Evolutionary conservation across 2,329 filamentous ascomycete species (phyloP).

Genomic region (Microdochium bolleyi): DNA sequence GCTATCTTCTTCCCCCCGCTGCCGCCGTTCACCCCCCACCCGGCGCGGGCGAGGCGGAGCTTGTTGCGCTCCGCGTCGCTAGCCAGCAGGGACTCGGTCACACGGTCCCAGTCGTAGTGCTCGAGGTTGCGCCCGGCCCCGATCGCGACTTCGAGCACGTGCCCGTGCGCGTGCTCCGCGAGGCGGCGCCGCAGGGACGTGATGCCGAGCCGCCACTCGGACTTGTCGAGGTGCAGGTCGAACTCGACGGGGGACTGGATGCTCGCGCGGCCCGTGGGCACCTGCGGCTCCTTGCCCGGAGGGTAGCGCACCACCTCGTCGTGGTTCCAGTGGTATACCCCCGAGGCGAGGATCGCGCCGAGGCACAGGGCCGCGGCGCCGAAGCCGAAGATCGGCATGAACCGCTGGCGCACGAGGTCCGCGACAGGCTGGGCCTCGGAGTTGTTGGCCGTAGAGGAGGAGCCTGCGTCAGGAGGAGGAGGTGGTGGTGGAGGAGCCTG

Average conservation of each 20-base stretch:
- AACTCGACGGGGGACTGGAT: conserved; percentile 45
- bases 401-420: conserved; percentile 24
- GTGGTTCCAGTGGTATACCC: conserved; percentile 13
- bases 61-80: conserved; percentile 11
- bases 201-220: conserved; percentile 51
- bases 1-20: not conserved
- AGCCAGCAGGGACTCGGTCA: conserved; percentile 9
- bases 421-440: conserved; percentile 7
- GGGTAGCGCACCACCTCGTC: conserved; percentile 16
- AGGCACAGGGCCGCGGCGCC: conserved; percentile 35
- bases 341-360: conserved; percentile 35
- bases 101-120: conserved; percentile 46
- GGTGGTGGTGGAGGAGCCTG: not conserved
- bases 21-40: not conserved
- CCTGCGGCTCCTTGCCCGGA: conserved; percentile 23
- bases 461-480: not conserved
- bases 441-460: not conserved
- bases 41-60: not conserved
- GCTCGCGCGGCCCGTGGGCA: conserved; percentile 40
- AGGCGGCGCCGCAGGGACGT: conserved; percentile 40
- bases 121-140: conserved; percentile 55
- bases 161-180: conserved; percentile 37
- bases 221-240: conserved; percentile 48
- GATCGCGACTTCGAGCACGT: conserved; percentile 56
- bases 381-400: conserved; percentile 37